Evolutionary conservation across 2,329 filamentous ascomycete genomes (phyloP), one percentile per base, ranked within the genome.

Genomic region (Exophiala dermatitidis): DNA sequence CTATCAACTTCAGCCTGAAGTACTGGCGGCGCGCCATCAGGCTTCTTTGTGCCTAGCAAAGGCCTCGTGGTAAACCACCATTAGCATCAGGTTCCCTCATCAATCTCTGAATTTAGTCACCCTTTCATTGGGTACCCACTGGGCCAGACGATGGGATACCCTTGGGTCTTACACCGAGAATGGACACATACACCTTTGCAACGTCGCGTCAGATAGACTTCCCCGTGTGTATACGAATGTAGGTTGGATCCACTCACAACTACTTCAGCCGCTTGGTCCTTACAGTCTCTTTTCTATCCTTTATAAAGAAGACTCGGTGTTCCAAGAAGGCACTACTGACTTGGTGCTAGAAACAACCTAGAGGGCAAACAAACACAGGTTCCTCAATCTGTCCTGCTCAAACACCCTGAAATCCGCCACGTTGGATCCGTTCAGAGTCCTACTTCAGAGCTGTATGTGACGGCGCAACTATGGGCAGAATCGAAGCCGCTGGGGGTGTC

Each of bases 151-250:
- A 19, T 19, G 19, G 19, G 19, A 19, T 19, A 19, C 19, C 19
- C 19, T 19, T 19, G 19, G 19, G 19, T 19, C 19, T 19, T 19
- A 19, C 19, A 19, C 19, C 5, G 34, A 41, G 28, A 48, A 96
- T 96, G 89, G 93, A 98, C 72, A 86, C 90, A 48, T 96, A 95
- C 72, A 95, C 90, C 31, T 97, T 97, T 74, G 90, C 89, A 62
- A 88, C 84, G 66, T 95, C 93, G 55, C 86, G 89, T 61, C 83
- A 88, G 69, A 78, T 97, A 63, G 79, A 89, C 63, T 81, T 90
- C 60, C 82, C 86, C 19, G 75, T 84, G 50, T 75, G 77, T 63
- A 72, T 84, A 58, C 81, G 79, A 70, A 80, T 85, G 82, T 84
- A 72, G 28, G 42, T 45, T 59, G 79, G 73, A 19, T 43, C 42